These are phyloP conservation scores for Penicillium tannophilum DNA, from an alignment of 495 filamentous ascomycete genomes.

Conservation along the genomic window DNA sequence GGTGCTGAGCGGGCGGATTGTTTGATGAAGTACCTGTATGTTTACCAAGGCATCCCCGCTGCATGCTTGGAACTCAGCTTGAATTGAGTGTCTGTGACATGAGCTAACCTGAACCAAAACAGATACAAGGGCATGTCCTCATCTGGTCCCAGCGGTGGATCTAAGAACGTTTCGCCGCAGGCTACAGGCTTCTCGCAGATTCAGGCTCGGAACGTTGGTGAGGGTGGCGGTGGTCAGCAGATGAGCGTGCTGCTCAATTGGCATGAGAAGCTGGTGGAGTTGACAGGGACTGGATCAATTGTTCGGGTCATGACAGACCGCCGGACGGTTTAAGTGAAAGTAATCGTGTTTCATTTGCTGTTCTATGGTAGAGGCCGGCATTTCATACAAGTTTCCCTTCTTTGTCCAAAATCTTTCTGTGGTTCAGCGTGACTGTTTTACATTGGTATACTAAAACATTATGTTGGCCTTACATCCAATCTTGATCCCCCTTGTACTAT, in stretches of 20 bases:
- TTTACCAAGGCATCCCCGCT: constrained; percentile 1
- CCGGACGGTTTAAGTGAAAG: constrained; percentile 68
- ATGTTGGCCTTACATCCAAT: constrained; percentile 15
- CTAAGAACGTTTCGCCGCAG: constrained; percentile 69
- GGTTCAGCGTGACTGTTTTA: constrained; percentile 34
- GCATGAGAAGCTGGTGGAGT: constrained; percentile 94
- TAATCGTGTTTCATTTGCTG: constrained; percentile 5
- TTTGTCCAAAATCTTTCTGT: constrained; percentile 21
- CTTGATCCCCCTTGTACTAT: constrained; percentile 10
- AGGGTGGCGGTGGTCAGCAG: constrained; percentile 77
- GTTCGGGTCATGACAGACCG: constrained; percentile 90
- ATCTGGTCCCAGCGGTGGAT: constrained; percentile 32
- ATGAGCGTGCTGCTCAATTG: constrained; percentile 95
- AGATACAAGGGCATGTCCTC: constrained; percentile 86
- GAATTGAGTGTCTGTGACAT: background rate
- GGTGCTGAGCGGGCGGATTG: constrained; percentile 66
- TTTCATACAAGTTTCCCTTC: constrained; percentile 19
- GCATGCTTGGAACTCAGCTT: background rate
- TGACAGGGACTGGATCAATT: constrained; percentile 84
- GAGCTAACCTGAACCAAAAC: constrained; percentile 14
- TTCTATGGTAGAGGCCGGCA: constrained; percentile 32
- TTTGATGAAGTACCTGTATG: constrained; percentile 56
- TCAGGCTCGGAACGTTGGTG: constrained; percentile 64
- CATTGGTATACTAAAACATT: constrained; percentile 35
- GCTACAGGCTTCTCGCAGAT: constrained; percentile 84